phyloP scores from a whole-genome alignment of 2,329 filamentous ascomycete species.

The Thyridium curvatum region DNA sequence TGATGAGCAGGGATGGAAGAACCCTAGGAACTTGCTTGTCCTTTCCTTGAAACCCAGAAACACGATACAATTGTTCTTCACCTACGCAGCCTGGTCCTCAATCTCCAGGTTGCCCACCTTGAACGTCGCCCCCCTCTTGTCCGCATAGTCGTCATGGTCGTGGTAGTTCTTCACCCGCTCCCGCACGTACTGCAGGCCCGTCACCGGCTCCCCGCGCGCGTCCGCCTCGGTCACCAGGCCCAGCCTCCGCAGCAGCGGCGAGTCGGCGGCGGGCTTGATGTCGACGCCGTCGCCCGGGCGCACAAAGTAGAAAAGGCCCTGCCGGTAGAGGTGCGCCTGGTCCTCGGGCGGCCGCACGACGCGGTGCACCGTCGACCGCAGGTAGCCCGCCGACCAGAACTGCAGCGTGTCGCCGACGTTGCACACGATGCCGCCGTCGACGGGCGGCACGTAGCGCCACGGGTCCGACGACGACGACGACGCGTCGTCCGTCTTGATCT shows the following conservation, averaged over 20 bases:
- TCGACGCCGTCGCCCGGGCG: conserved; percentile 23
- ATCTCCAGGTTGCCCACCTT: conserved; percentile 31
- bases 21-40: no score
- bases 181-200: conserved; percentile 31
- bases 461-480: conserved; percentile 11
- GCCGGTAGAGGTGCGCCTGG: conserved; percentile 20
- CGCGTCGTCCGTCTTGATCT: conserved; percentile 34
- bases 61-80: neutral
- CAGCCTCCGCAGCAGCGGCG: conserved; percentile 18
- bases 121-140: conserved; percentile 30
- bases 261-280: conserved; percentile 18
- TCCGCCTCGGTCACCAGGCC: conserved; percentile 15
- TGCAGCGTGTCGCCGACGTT: conserved; percentile 27
- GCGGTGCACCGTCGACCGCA: conserved; percentile 26
- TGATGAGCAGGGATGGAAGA: no score
- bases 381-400: conserved; percentile 20
- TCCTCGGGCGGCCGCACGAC: conserved; percentile 26
- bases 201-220: conserved; percentile 20
- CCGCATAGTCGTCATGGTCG: conserved; percentile 27
- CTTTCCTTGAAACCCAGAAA: no score
- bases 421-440: conserved; percentile 37
- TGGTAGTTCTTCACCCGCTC: conserved; percentile 33
- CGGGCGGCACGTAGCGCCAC: conserved; percentile 37
- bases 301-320: conserved; percentile 28
- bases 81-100: conserved; percentile 26